Evolutionary conservation across 2,329 filamentous ascomycete genomes (phyloP), one percentile per base, ranked within the genome.

Genomic region (Ophiocordyceps camponoti-saundersi): DNA sequence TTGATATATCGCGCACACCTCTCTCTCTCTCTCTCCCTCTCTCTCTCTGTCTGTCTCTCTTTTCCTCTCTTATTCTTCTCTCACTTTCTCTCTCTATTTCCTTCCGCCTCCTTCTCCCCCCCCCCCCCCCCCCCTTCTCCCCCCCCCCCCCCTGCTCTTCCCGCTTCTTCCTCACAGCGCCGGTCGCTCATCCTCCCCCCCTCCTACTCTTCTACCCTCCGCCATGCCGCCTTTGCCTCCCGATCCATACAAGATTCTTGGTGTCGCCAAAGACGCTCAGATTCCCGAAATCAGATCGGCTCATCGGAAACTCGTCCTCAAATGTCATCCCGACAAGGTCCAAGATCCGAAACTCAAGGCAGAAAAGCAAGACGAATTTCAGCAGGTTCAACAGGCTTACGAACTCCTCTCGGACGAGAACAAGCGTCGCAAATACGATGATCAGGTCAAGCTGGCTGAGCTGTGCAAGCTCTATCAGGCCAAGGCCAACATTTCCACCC

Each of bases 301-400:
- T 16, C 81, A 95, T 66, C 80, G 85, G 56, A 94, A 93, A 63
- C 79, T 93, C 40, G 85, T 86, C 34, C 75, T 95, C 55, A 87
- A 85, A 62, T 89, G 83, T 59, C 89, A 95, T 56, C 89, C 89
- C 32, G 89, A 95, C 70, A 94, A 95, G 67, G 78, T 94, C 51
- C 81, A 87, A 53, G 77, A 94, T 57, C 79, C 82, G 46, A 70
- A 77, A 16, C 69, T 84, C 56, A 93, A 92, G 65, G 77, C 79
- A 49, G 69, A 78, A 55, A 93, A 89, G 62, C 79, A 85, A 55
- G 81, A 87, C 55, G 82, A 94, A 64, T 98, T 96, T 58, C 88
- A 95, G 64, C 80, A 79, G 60, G 85, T 96, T 32, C 89, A 95
- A 62, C 79, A 89, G 56, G 89, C 92, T 45, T 98, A 95, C 65